Base-by-base conservation (phyloP, 306 rosid genomes). In the Quercus parvula region DNA sequence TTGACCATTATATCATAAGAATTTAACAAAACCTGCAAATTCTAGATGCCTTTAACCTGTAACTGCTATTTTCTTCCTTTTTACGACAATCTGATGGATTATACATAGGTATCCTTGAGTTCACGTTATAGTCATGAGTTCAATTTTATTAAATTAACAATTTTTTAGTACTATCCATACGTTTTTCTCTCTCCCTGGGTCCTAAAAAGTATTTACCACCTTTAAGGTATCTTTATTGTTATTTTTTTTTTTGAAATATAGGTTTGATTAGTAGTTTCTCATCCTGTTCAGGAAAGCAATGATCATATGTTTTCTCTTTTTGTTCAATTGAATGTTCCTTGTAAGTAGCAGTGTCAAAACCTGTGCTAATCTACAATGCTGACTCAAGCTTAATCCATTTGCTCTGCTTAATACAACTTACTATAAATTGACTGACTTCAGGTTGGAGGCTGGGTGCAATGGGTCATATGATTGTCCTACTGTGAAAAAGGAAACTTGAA, bases 371-470 rank as follows among this genome's bases (percentile, higher is more conserved):
- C 67, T 10, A 9, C 18, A 31, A 31, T 5, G 4, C 30, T 57
- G 27, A 17, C 20, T 8, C 20, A 66, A 35, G 20, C 38, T 28
- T 15, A 62, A 5, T 27, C 7, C 69, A 25, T 62, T 62, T 13
- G 14, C 20, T 62, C 69, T 62, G 3, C 63, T 57, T 9, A 11
- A 27, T 27, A 12, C 13, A 25, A 13, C 35, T 25, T 62, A 27
- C 30, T 33, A 18, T 67, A 31, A 17, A 33, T 18, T 0, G 49
- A 33, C 35, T 18, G 22, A 24, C 24, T 31, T 66, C 1, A 22
- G 71, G 71, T 66, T 67, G 51, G 71, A 67, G 71, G 71, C 49
- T 67, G 51, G 71, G 71, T 33, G n/a, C 15, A 33, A 33, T 67
- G 51, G 7, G 30, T 67, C 51, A 8, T 67, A 33, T 33, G 14